Percentiles rank a stretch among this genome's conserved stretches.
phyloP scores from a whole-genome alignment of 345 rosid species.

The Geranium rotundifolium region DNA sequence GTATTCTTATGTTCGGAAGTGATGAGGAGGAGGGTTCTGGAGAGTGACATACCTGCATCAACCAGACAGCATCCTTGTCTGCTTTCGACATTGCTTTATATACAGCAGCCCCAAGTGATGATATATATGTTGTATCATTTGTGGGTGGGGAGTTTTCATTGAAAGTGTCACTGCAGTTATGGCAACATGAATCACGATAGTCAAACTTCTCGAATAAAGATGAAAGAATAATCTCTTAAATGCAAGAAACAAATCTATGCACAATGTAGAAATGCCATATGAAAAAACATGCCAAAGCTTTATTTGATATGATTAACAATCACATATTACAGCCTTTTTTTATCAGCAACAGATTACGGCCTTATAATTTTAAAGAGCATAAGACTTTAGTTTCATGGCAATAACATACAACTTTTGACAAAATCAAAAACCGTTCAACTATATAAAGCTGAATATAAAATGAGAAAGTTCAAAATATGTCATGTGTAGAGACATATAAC shows the following conservation, averaged over 20 bases:
- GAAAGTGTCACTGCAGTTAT: slow-evolving; percentile 72
- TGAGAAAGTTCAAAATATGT: background rate
- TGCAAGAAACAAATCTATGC: slow-evolving; percentile 1
- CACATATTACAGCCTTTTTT: too few species aligned
- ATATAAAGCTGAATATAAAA: background rate
- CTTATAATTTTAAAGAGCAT: background rate
- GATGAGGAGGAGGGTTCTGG: slow-evolving; percentile 2
- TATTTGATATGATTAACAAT: background rate
- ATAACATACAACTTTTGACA: background rate
- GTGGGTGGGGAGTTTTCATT: slow-evolving; percentile 93
- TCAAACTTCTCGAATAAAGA: background rate
- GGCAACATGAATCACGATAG: slow-evolving; percentile 4
- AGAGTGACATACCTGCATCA: slow-evolving; percentile 73
- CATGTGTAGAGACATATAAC: background rate
- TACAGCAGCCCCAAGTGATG: slow-evolving; percentile 76
- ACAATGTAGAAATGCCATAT: background rate
- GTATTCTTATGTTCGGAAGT: background rate
- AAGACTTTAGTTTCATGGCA: background rate
- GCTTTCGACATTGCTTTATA: slow-evolving; percentile 88
- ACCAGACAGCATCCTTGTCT: slow-evolving; percentile 84
- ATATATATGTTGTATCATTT: slow-evolving; percentile 58
- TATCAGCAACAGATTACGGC: background rate
- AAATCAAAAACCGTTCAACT: too few species aligned
- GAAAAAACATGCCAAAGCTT: background rate
- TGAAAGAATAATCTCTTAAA: background rate